phyloP scores from a whole-genome alignment of 2,329 filamentous ascomycete genomes.

The Aspergillus ochraceoroseus region DNA sequence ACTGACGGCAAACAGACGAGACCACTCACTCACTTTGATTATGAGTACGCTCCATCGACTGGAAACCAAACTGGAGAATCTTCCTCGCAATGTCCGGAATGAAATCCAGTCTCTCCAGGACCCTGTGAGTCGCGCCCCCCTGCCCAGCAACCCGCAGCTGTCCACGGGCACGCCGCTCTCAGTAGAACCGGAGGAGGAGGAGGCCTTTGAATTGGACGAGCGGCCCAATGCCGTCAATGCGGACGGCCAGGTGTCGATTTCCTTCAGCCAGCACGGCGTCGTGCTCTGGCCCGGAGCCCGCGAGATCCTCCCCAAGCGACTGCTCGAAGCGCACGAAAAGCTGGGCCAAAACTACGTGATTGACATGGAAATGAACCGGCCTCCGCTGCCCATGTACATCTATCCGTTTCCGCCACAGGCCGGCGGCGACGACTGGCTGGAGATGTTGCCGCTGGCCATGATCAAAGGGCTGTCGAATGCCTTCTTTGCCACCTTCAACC shows the following conservation, averaged over 20 bases:
- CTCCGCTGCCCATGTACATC: conserved; percentile 42
- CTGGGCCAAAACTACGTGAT: conserved; percentile 50
- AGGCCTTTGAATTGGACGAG: conserved; percentile 31
- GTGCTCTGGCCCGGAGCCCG: conserved; percentile 48
- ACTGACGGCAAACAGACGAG: no score
- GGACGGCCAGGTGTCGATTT: conserved; percentile 39
- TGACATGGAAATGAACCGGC: conserved; percentile 47
- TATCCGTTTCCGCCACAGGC: conserved; percentile 35
- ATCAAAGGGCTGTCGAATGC: conserved; percentile 51
- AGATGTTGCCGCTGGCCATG: conserved; percentile 45
- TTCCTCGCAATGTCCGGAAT: conserved; percentile 35
- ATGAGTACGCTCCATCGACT: conserved; percentile 53
- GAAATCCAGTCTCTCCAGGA: conserved; percentile 33
- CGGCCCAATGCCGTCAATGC: conserved; percentile 28
- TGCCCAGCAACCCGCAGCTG: no score
- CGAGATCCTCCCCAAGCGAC: conserved; percentile 41
- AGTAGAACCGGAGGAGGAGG: no score
- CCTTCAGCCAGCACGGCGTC: conserved; percentile 51
- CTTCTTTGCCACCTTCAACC: conserved; percentile 53
- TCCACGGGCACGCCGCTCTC: neutral
- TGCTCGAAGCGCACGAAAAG: conserved; percentile 36
- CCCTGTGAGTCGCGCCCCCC: no score
- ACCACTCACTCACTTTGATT: conserved; percentile 52
- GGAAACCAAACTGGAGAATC: conserved; percentile 50
- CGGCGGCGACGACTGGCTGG: conserved; percentile 43